A percentile compares a stretch with the other conserved stretches of the same genome.
These are phyloP conservation scores for Bassia scoparia DNA, from an alignment of 148 eudicot species.

Conservation along the genomic window DNA sequence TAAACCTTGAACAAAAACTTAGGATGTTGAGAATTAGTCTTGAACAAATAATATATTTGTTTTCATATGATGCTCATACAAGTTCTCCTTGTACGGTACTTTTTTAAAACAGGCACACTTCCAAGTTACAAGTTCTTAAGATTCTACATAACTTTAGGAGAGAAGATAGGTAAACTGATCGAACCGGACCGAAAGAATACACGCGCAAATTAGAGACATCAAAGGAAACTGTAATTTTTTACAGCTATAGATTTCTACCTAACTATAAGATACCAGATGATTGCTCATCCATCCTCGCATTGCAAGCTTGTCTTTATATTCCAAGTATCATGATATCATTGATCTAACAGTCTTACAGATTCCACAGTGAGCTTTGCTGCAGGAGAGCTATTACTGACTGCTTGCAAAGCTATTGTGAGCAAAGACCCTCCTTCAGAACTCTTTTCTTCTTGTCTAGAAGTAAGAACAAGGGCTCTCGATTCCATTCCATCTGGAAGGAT, in stretches of 20 bases:
- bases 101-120: slow-evolving; percentile 8
- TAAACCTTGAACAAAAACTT: too few species aligned
- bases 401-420: slow-evolving; percentile 79
- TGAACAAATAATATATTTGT: background rate
- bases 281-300: slow-evolving; percentile 65
- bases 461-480: slow-evolving; percentile 74
- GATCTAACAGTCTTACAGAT: slow-evolving; percentile 69
- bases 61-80: slow-evolving; percentile 11
- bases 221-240: slow-evolving; percentile 11
- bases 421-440: slow-evolving; percentile 78
- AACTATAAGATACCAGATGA: background rate
- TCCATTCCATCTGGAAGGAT: slow-evolving; percentile 84
- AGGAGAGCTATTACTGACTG: slow-evolving; percentile 64
- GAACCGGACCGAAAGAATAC: slow-evolving; percentile 7
- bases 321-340: slow-evolving; percentile 56
- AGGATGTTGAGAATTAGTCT: too few species aligned
- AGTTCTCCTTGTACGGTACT: slow-evolving; percentile 8
- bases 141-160: slow-evolving; percentile 25
- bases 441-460: slow-evolving; percentile 59
- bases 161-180: background rate
- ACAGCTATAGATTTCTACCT: slow-evolving; percentile 24
- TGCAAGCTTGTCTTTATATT: slow-evolving; percentile 75
- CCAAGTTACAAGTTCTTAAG: slow-evolving; percentile 17
- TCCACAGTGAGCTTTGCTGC: slow-evolving; percentile 56
- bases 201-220: slow-evolving; percentile 15